Evolutionary conservation across 1,284 basidiomycete genomes (phyloP).

Genomic region (Thelephora terrestris): DNA sequence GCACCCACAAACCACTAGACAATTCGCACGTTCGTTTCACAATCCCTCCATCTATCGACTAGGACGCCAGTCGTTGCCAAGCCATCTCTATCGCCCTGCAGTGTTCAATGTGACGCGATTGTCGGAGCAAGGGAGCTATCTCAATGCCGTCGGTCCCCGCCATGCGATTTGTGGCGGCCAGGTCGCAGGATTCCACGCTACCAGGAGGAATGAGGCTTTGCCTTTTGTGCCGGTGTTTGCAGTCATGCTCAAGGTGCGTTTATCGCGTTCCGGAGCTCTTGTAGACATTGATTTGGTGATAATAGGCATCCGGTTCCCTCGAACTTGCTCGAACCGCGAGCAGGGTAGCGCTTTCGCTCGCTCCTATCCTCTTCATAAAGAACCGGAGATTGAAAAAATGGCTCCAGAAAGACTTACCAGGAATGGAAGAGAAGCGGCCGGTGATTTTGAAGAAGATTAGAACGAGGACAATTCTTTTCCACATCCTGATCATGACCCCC

Average conservation of each 20-base stretch:
- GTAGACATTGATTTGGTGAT: slow-evolving; percentile 1
- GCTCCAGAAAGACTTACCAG: slow-evolving; percentile 36
- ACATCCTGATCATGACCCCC: slow-evolving; percentile 58
- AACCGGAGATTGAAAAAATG: slow-evolving; percentile 41
- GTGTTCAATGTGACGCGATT: too few relatives aligned
- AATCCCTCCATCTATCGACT: slow-evolving; percentile 3
- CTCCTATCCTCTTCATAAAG: slow-evolving; percentile 53
- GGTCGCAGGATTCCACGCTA: slow-evolving; percentile 32
- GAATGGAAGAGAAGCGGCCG: slow-evolving; percentile 41
- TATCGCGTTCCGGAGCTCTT: slow-evolving; percentile 4
- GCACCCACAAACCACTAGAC: slow-evolving; percentile 4
- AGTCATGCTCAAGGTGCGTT: slow-evolving; percentile 38
- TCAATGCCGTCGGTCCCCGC: neutral
- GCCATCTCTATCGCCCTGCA: neutral
- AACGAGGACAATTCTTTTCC: slow-evolving; percentile 38
- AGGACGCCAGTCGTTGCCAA: slow-evolving; percentile 2
- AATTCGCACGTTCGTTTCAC: slow-evolving; percentile 1
- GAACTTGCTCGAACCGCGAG: slow-evolving; percentile 54
- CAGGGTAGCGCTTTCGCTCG: slow-evolving; percentile 61
- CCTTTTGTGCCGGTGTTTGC: slow-evolving; percentile 31
- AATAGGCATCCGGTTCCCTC: slow-evolving; percentile 41
- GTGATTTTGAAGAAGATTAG: slow-evolving; percentile 37
- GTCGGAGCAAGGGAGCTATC: neutral
- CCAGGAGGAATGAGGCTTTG: slow-evolving; percentile 22
- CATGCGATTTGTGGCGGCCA: neutral